phyloP scores from a whole-genome alignment of 2,329 filamentous ascomycete genomes.

The Zasmidium cellare region DNA sequence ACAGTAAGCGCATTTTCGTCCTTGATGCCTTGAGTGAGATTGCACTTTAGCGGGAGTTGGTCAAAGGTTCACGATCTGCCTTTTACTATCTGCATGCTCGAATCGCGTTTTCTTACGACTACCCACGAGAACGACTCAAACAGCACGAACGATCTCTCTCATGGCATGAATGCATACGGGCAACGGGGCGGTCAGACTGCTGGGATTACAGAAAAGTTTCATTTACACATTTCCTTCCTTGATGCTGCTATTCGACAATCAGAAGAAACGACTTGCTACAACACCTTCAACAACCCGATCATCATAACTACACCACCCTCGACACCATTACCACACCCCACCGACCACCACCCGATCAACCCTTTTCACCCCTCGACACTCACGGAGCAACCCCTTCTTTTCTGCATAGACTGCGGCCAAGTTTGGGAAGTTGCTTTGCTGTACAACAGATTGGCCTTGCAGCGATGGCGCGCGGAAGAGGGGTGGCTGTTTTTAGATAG shows the following conservation, averaged over 20 bases:
- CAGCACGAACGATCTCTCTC: slow-evolving; percentile 26
- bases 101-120: slow-evolving; percentile 28
- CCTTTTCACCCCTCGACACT: not conserved
- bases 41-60: slow-evolving; percentile 44
- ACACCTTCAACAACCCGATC: slow-evolving; percentile 8
- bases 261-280: slow-evolving; percentile 9
- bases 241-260: slow-evolving; percentile 4
- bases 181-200: slow-evolving; percentile 24
- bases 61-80: slow-evolving; percentile 27
- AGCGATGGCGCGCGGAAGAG: slow-evolving; percentile 21
- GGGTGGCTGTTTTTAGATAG: slow-evolving; percentile 16
- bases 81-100: slow-evolving; percentile 27
- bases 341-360: too few species aligned
- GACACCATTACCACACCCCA: too few species aligned
- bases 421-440: slow-evolving; percentile 17
- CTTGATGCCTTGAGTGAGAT: slow-evolving; percentile 41
- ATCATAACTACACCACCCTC: not conserved
- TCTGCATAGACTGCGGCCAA: slow-evolving; percentile 19
- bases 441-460: slow-evolving; percentile 22
- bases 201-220: slow-evolving; percentile 25
- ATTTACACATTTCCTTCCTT: slow-evolving; percentile 15
- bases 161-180: slow-evolving; percentile 25
- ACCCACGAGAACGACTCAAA: slow-evolving; percentile 27
- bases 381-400: slow-evolving; percentile 5
- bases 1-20: slow-evolving; percentile 37